These are phyloP conservation scores for Nigrospora sphaerica DNA, from an alignment of 2,329 filamentous ascomycete species.

Conservation along the genomic window DNA sequence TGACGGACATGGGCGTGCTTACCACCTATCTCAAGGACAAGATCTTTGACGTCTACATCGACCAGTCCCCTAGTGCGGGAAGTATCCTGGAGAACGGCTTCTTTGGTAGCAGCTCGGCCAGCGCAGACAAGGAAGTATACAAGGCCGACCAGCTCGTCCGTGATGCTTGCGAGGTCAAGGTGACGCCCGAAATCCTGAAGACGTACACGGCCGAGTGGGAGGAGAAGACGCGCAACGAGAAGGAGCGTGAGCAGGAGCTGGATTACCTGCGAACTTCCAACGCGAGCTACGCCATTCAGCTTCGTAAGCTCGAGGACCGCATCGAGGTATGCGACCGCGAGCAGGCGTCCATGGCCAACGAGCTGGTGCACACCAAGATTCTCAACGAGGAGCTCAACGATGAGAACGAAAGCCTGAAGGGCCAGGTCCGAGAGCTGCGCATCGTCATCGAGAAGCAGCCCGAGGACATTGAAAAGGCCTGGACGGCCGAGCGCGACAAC, in stretches of 20 bases:
- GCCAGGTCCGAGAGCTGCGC: slow-evolving; percentile 79
- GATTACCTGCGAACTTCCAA: slow-evolving; percentile 65
- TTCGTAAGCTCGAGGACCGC: slow-evolving; percentile 82
- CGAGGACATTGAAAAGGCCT: slow-evolving; percentile 73
- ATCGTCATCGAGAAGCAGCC: slow-evolving; percentile 86
- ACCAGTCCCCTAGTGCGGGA: slow-evolving; percentile 83
- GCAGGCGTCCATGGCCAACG: slow-evolving; percentile 83
- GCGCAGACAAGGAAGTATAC: slow-evolving; percentile 90
- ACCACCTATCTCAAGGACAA: slow-evolving; percentile 90
- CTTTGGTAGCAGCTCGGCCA: slow-evolving; percentile 87
- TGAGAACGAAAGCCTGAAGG: slow-evolving; percentile 79
- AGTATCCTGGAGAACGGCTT: slow-evolving; percentile 95
- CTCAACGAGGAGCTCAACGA: slow-evolving; percentile 87
- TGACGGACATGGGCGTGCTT: slow-evolving; percentile 86
- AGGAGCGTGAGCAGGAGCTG: slow-evolving; percentile 75
- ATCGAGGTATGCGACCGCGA: slow-evolving; percentile 84
- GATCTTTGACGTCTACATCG: slow-evolving; percentile 94
- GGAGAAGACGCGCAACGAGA: slow-evolving; percentile 76
- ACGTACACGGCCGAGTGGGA: slow-evolving; percentile 85
- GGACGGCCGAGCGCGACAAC: slow-evolving; percentile 80
- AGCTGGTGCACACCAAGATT: slow-evolving; percentile 86
- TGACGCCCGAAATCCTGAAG: slow-evolving; percentile 76
- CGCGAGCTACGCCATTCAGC: slow-evolving; percentile 59
- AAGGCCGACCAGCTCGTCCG: slow-evolving; percentile 87
- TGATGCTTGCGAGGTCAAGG: slow-evolving; percentile 82